These are phyloP conservation scores for Podospora pseudocomata DNA, from an alignment of 495 filamentous ascomycete species.

Conservation along the genomic window DNA sequence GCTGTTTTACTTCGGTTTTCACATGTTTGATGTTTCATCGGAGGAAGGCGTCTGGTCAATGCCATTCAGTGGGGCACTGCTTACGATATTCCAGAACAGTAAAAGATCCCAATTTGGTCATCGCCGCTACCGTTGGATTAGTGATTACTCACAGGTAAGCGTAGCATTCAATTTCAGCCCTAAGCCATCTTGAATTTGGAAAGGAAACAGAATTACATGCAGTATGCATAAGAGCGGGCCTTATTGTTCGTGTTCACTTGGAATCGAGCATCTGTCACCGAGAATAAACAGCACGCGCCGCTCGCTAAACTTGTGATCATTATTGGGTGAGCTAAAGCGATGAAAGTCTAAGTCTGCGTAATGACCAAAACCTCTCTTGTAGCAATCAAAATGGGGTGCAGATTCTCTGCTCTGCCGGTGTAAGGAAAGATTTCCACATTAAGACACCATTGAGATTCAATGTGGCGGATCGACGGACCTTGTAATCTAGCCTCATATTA, in stretches of 20 bases:
- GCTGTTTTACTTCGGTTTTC: no score
- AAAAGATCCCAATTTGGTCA: background rate
- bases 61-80: background rate
- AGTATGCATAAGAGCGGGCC: background rate
- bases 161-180: background rate
- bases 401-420: background rate
- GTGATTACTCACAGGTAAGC: background rate
- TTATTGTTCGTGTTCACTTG: background rate
- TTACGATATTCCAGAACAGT: background rate
- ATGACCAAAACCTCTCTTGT: background rate
- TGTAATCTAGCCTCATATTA: no score
- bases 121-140: background rate
- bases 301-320: background rate
- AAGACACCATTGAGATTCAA: background rate
- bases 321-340: background rate
- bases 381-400: background rate
- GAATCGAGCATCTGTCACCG: background rate
- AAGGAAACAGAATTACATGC: background rate
- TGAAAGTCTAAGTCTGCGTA: background rate
- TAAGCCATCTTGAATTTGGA: background rate
- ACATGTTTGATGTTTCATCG: no score
- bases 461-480: no score
- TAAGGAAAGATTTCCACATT: background rate
- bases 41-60: no score
- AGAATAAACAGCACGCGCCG: background rate